Base-by-base conservation (phyloP, 495 filamentous ascomycete species). In the Aspergillus sparsus region DNA sequence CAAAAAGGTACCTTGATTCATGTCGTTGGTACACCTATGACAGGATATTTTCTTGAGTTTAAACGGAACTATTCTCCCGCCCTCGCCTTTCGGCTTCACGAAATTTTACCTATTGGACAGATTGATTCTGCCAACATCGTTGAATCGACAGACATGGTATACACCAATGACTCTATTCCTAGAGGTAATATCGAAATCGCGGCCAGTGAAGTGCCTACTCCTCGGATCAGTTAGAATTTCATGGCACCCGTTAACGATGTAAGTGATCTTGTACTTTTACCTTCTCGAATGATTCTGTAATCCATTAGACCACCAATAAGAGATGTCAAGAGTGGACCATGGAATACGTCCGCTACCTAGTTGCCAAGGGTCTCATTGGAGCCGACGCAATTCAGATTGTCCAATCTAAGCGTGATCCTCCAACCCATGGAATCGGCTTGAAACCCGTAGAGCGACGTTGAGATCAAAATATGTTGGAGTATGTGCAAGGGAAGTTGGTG, bases 271-370 rank as follows among this genome's bases (percentile, higher is more conserved):
- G 1, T 27, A 27, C 21, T 27, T 27, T 27, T 27, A 27, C 21
- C 21, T 27, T 27, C 21, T 27, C 21, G 21, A 27, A 27, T 27
- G 21, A 27, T 27, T 3, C 3, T 27, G 21, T 27, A 27, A 27
- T 27, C 21, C 21, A 27, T 27, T 27, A n/a, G n/a, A n/a, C n/a
- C n/a, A n/a, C n/a, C 21, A 75, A 75, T 37, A 72, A 60, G 49
- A 61, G 71, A 56, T 74, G 68, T 39, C 71, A 76, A 42, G 73
- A 76, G 47, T 76, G 73, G 71, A 76, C 70, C 6, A 69, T 72
- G 66, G 71, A 76, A 21, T 76, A 65, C 50, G 58, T 74, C 11
- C 63, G 68, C 4, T 62, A 62, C 47, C 57, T 76, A 11, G 67
- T 73, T 36, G 32, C 49, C 5, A 65, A 66, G 50, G 41, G 62